Base-by-base conservation (phyloP, 306 rosid species). In the Styphnolobium japonicum region DNA sequence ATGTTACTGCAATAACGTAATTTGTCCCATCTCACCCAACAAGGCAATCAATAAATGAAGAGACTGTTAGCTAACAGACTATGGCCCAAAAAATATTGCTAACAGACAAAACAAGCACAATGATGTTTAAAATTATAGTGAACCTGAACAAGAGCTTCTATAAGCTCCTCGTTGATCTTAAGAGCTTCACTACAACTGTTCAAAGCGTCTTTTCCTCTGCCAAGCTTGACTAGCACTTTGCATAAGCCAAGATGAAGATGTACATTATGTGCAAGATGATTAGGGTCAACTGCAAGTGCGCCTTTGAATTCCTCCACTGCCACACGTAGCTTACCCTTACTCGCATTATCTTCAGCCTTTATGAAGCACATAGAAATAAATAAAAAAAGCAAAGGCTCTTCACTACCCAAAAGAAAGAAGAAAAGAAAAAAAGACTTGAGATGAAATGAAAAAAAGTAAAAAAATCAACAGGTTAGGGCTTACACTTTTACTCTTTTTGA, bases 61-160 rank as follows among this genome's bases (percentile, higher is more conserved):
- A 64, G 42, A 78, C 33, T 66, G 9, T 53, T 18, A 25, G 10
- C 75, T 33, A 22, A 62, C 36, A 68, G 52, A 67, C 31, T 67
- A 75, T 48, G 48, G 53, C 73, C 72, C 51, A 46, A 8, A 57
- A 78, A 45, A 4, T 12, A 75, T 19, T 6, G 43, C 52, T 42
- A 43, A 64, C 66, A 65, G n/a, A 63, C 19, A 67, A 76, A 70
- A 37, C 67, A 70, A 81, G 51, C 53, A 60, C 40, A 71, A 36
- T 42, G 69, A 12, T 63, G 75, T 66, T 65, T 37, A 36, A 80
- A 67, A 31, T 69, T 31, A 65, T 75, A 66, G 37, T 55, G 15
- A 82, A 92, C 99, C 99, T 95, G 99, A 82, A 91, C 92, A 77
- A 96, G 90, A 82, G 99, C 99, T 76, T 96, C 97, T 69, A 83